Evolutionary conservation across 2,329 filamentous ascomycete genomes (phyloP).

Genomic region (Alternaria alternata): DNA sequence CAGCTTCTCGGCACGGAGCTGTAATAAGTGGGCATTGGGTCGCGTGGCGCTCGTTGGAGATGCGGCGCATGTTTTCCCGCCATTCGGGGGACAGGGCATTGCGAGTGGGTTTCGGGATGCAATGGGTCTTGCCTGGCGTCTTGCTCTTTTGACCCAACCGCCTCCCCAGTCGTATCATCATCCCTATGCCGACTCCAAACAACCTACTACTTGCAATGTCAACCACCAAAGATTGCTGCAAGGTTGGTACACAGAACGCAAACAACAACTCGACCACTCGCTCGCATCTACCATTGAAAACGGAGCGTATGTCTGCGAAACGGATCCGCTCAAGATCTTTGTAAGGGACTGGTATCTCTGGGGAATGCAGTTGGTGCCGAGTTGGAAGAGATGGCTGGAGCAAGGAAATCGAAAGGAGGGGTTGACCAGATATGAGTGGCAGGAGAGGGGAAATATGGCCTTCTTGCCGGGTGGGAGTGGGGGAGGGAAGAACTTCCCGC

Average conservation of each 20-base stretch:
- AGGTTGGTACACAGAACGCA: neutral
- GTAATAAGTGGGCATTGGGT: neutral
- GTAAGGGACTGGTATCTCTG: neutral
- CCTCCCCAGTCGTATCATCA: neutral
- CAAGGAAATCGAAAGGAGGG: conserved; percentile 1
- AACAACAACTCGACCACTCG: neutral
- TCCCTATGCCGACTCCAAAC: neutral
- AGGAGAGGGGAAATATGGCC: neutral
- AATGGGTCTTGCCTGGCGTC: neutral
- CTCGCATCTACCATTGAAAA: neutral
- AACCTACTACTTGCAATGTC: too few species aligned
- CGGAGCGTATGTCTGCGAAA: neutral
- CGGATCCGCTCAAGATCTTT: neutral
- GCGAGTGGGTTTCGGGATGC: conserved; percentile 18
- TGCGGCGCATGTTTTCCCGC: conserved; percentile 22
- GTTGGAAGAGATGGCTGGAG: neutral
- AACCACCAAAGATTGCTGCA: neutral
- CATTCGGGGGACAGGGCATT: conserved; percentile 21
- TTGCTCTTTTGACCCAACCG: neutral
- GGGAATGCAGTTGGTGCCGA: neutral
- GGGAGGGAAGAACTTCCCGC: neutral
- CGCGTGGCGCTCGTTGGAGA: conserved; percentile 10
- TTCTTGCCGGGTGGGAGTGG: neutral
- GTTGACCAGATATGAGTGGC: neutral
- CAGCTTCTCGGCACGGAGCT: conserved; percentile 1